Evolutionary conservation across 495 filamentous ascomycete genomes (phyloP), one percentile per base, ranked within the genome.

Genomic region (Tuber magnatum): DNA sequence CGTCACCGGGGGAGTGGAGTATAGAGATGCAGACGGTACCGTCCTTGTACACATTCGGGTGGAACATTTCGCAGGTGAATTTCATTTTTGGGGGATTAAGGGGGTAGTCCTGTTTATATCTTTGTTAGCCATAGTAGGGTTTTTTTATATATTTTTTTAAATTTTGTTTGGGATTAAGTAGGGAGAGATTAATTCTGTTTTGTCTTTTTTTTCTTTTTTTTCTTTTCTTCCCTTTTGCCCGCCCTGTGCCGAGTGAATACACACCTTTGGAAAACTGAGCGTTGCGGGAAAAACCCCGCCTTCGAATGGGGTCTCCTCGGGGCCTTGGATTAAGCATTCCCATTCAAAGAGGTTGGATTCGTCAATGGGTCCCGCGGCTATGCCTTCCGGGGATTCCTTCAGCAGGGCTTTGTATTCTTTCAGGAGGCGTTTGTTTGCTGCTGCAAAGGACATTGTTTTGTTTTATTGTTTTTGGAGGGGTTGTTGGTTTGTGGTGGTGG

Each of bases 21-120:
- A 99, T 98, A 46, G 92, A 95, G 82, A 99, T 98, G 86, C 95
- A 99, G 75, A 99, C 93, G 70, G 92, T 90, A 81, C 95, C 95
- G 83, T 88, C 89, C 16, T 89, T 86, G 86, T 97, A 99, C 84
- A 99, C 92, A 83, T 99, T 99, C 0, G 95, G 95, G 80, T 99
- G 95, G 85, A 97, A 99, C 74, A 98, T 89, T 0, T 95, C 91
- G 2, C 87, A 87, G 77, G 94, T 90, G 85, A 99, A 99, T 70
- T 91, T 93, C 84, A 98, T 92, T 82, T 92, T 94, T 0, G 95
- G 96, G 3, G 95, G 96, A 82, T 93, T 86, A 72, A 91, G 92
- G 10, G 95, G 95, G 84, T 99, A 99, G 77, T 92, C 90, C 16
- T 87, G 80, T 0, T 56, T n/a, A 51, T 44, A 12, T 65, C 12